Percentiles rank a stretch among this genome's conserved stretches.
phyloP scores from a whole-genome alignment of 2,329 filamentous ascomycete genomes.

The Diaporthe velutina region DNA sequence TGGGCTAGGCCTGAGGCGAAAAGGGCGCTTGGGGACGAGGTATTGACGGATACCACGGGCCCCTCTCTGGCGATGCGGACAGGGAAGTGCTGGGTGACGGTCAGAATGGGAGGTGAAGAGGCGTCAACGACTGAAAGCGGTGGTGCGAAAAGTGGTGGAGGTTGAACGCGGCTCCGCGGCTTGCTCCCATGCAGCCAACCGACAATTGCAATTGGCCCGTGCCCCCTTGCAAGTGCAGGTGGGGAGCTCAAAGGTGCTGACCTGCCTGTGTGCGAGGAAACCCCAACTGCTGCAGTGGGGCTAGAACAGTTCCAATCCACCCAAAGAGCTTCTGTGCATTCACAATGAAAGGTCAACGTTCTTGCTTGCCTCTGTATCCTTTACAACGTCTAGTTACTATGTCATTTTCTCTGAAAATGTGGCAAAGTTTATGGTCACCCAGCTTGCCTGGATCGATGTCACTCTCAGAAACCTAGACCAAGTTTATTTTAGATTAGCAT shows the following conservation, averaged over 20 bases:
- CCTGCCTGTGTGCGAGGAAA: neutral
- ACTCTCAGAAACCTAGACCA: neutral
- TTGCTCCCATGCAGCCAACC: neutral
- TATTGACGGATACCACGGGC: neutral
- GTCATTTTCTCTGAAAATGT: neutral
- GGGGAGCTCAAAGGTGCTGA: constrained; percentile 4
- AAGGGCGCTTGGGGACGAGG: neutral
- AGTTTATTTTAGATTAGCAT: neutral
- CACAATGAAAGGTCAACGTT: neutral
- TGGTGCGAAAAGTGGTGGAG: constrained; percentile 51
- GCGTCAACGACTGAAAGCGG: constrained; percentile 3
- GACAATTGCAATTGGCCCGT: neutral
- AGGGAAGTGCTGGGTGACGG: constrained; percentile 10
- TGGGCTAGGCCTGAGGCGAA: neutral
- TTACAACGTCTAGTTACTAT: neutral
- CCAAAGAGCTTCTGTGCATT: neutral
- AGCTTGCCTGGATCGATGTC: neutral
- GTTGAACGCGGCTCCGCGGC: constrained; percentile 46
- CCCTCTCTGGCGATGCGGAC: neutral
- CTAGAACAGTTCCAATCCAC: neutral
- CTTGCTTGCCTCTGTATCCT: neutral
- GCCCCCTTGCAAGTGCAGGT: neutral
- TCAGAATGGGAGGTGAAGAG: neutral
- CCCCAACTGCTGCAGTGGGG: constrained; percentile 2
- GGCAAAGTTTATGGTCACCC: neutral